These are phyloP conservation scores for Clavispora phyllophila DNA, from an alignment of 805 yeast species.

Conservation along the genomic window DNA sequence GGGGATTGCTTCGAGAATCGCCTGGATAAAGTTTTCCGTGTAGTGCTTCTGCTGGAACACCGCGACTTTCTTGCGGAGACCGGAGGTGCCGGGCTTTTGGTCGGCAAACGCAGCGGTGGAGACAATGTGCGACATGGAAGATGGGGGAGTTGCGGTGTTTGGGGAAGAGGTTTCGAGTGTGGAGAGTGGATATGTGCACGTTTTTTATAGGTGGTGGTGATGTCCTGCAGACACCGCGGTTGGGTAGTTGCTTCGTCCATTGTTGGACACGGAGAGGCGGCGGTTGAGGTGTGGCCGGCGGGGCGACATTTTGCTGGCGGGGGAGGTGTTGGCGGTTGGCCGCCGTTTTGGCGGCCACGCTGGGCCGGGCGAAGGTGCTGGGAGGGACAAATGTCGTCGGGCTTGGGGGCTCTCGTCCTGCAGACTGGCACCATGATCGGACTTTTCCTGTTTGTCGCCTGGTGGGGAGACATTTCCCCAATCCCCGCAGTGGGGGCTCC, in stretches of 20 bases:
- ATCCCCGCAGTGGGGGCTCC: not conserved
- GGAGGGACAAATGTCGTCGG: too few relatives aligned
- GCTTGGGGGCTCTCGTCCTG: too few relatives aligned
- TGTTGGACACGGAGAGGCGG: not conserved
- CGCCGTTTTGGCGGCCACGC: too few relatives aligned
- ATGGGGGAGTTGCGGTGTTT: not conserved
- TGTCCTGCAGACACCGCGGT: not conserved
- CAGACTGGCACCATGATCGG: too few relatives aligned
- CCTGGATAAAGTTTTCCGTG: constrained; percentile 91
- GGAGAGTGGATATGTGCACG: not conserved
- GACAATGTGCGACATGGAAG: constrained; percentile 23
- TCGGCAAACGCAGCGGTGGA: constrained; percentile 75
- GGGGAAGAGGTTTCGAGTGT: constrained; percentile 1
- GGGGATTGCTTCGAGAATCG: constrained; percentile 81
- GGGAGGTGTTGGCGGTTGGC: too few relatives aligned
- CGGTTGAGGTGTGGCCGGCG: too few relatives aligned
- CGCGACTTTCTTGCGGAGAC: constrained; percentile 84
- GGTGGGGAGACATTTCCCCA: constrained; percentile 3
- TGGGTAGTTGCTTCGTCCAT: too few relatives aligned
- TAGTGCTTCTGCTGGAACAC: constrained; percentile 77
- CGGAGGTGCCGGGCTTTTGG: constrained; percentile 98
- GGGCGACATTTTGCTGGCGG: too few relatives aligned
- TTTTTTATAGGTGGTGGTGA: not conserved
- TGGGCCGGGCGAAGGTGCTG: too few relatives aligned
- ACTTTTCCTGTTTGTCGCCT: not conserved